Conservation (phyloP, 2,329 filamentous ascomycete species). For the Colletotrichum sp. region DNA sequence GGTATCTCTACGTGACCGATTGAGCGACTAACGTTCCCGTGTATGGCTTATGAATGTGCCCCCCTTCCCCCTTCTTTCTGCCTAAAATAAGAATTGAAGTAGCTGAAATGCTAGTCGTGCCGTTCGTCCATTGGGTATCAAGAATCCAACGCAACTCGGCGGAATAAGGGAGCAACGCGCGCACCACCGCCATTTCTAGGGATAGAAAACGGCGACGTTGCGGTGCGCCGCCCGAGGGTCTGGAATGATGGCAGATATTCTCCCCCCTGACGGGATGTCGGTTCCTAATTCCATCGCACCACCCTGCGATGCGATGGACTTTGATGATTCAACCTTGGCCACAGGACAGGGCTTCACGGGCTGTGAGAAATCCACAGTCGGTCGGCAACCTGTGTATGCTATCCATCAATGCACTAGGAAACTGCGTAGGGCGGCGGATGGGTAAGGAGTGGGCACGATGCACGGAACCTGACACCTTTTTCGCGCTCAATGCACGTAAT, state of each 20-base stretch:
- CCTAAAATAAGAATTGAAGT: neutral
- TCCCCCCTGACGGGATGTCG: neutral
- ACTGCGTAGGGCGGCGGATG: neutral
- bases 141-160: neutral
- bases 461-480: neutral
- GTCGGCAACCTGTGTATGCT: neutral
- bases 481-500: constrained; percentile 1
- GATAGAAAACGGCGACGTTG: neutral
- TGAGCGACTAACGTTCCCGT: neutral
- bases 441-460: neutral
- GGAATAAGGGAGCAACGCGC: neutral
- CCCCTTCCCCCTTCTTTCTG: too few relatives aligned
- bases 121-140: neutral
- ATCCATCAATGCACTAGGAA: neutral
- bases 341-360: neutral
- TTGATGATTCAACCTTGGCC: neutral
- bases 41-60: neutral
- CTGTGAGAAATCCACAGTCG: neutral
- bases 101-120: neutral
- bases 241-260: neutral
- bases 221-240: neutral
- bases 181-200: neutral
- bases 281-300: neutral
- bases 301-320: neutral
- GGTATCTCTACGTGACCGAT: neutral